These are phyloP conservation scores for Sclerotinia spermophila DNA, from an alignment of 2,329 filamentous ascomycete species.

Conservation along the genomic window DNA sequence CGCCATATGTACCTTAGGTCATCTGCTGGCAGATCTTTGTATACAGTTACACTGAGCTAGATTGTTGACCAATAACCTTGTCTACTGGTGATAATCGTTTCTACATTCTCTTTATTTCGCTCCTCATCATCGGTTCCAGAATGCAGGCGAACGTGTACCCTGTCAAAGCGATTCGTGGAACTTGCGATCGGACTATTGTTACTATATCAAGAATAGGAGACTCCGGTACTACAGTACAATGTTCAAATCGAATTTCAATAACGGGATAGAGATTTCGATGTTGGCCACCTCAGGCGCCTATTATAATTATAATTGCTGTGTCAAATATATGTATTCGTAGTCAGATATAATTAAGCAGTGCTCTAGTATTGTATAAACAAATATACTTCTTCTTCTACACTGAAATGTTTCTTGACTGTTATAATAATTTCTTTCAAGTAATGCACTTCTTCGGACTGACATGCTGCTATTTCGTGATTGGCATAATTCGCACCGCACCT, in stretches of 20 bases:
- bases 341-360: too few relatives aligned
- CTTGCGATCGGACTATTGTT: background rate
- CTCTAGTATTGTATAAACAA: too few relatives aligned
- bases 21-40: conserved; percentile 13
- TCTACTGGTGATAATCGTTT: background rate
- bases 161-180: conserved; percentile 7
- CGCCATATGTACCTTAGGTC: background rate
- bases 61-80: background rate
- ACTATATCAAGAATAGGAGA: background rate
- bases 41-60: background rate
- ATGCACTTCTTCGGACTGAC: background rate
- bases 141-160: conserved; percentile 3
- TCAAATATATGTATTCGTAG: background rate
- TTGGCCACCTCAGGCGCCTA: background rate
- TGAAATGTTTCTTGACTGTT: background rate
- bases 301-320: background rate
- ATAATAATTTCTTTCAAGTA: background rate
- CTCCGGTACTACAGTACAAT: background rate
- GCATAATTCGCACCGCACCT: background rate
- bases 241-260: background rate
- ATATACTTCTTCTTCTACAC: too few relatives aligned
- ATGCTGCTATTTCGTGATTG: background rate
- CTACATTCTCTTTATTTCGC: background rate
- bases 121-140: conserved; percentile 8
- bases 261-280: background rate